These are phyloP conservation scores for Moelleriella libera DNA, from an alignment of 2,329 filamentous ascomycete species.

Conservation along the genomic window DNA sequence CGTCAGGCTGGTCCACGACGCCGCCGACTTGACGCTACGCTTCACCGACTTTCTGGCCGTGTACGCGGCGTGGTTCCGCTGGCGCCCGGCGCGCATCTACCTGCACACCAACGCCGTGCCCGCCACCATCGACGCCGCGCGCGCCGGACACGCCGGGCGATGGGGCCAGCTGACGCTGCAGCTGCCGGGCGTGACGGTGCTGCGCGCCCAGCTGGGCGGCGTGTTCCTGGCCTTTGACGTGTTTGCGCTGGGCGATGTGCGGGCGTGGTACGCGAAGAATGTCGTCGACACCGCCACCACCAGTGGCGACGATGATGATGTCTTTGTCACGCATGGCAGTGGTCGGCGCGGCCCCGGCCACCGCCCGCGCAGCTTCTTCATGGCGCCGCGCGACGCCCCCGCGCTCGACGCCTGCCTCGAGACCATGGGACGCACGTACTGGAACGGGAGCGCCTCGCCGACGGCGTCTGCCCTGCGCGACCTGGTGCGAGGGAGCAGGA, in stretches of 20 bases:
- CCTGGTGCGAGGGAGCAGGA: background rate
- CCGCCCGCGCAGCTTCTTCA: slow-evolving; percentile 2
- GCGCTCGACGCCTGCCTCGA: background rate
- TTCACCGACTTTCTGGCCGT: slow-evolving; percentile 3
- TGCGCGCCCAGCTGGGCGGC: slow-evolving; percentile 18
- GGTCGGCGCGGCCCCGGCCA: slow-evolving; percentile 3
- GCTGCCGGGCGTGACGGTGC: slow-evolving; percentile 8
- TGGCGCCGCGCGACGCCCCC: background rate
- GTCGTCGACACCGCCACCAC: too few relatives aligned
- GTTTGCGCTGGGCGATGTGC: slow-evolving; percentile 6
- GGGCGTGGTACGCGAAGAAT: too few relatives aligned
- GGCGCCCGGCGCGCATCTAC: slow-evolving; percentile 1
- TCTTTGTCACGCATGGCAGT: too few relatives aligned
- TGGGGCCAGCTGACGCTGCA: slow-evolving; percentile 12
- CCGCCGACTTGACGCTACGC: background rate
- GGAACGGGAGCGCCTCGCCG: background rate
- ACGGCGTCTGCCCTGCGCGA: background rate
- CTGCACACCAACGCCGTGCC: slow-evolving; percentile 1
- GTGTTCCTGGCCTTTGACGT: slow-evolving; percentile 11
- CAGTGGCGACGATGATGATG: too few relatives aligned
- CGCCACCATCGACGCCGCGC: background rate
- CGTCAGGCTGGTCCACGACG: slow-evolving; percentile 1
- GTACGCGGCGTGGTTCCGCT: slow-evolving; percentile 1
- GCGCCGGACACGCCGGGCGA: slow-evolving; percentile 5
- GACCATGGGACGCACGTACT: background rate